These are phyloP conservation scores for Aspergillus sergii DNA, from an alignment of 2,329 filamentous ascomycete genomes.

Conservation along the genomic window DNA sequence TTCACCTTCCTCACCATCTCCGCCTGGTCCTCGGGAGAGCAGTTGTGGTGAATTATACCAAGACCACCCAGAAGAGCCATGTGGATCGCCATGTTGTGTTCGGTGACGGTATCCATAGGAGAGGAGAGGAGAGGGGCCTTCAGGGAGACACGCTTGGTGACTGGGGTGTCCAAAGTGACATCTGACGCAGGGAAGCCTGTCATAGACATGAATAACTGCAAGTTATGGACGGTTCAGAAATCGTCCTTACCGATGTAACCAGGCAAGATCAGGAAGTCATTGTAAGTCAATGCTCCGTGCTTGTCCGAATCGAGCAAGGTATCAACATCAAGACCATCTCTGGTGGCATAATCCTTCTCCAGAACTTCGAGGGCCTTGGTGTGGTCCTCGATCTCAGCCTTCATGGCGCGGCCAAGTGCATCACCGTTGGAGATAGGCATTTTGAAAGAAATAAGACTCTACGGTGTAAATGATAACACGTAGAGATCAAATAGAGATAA, in stretches of 20 bases:
- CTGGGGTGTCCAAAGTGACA: slow-evolving; percentile 82
- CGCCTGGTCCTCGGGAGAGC: slow-evolving; percentile 93
- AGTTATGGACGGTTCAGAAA: slow-evolving; percentile 7
- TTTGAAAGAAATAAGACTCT: slow-evolving; percentile 40
- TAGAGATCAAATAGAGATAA: slow-evolving; percentile 25
- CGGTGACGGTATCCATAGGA: slow-evolving; percentile 99
- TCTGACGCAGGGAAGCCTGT: slow-evolving; percentile 85
- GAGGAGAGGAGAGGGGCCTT: slow-evolving; percentile 98
- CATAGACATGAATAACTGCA: slow-evolving; percentile 26
- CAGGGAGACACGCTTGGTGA: slow-evolving; percentile 93
- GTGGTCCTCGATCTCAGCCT: slow-evolving; percentile 68
- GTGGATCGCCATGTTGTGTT: slow-evolving; percentile 99
- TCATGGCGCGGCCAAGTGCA: slow-evolving; percentile 51
- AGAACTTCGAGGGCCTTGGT: slow-evolving; percentile 77
- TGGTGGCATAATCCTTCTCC: slow-evolving; percentile 71
- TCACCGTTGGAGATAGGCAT: slow-evolving; percentile 76
- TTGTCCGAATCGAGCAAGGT: slow-evolving; percentile 88
- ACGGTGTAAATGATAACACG: slow-evolving; percentile 30
- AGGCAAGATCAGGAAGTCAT: slow-evolving; percentile 95
- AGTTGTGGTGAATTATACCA: slow-evolving; percentile 98
- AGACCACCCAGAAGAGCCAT: slow-evolving; percentile 61
- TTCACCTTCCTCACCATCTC: slow-evolving; percentile 99
- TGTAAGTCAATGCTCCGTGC: slow-evolving; percentile 95
- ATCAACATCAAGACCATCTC: slow-evolving; percentile 84
- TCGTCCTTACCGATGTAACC: slow-evolving; percentile 79